Percentiles rank a stretch among this genome's conserved stretches.
Conservation (phyloP, 257 asterid species). For the Leptodermis oblonga region DNA sequence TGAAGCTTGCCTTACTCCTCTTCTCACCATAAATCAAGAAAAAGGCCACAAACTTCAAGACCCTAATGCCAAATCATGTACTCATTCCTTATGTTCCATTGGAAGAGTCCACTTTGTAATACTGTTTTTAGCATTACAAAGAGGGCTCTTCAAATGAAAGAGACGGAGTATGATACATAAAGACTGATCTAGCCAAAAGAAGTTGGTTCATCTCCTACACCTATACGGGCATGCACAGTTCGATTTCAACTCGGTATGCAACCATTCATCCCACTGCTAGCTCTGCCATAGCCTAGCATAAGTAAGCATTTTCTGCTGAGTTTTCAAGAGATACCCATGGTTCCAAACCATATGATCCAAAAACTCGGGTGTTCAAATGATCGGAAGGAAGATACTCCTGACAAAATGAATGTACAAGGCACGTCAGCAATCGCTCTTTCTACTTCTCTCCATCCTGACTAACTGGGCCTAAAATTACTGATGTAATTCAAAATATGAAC, state of each 20-base stretch:
- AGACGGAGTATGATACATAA: too few relatives aligned
- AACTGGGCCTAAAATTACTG: neutral
- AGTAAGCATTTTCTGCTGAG: slow-evolving; percentile 11
- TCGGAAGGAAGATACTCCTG: slow-evolving; percentile 26
- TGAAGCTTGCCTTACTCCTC: neutral
- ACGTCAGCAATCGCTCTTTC: neutral
- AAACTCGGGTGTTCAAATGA: slow-evolving; percentile 26
- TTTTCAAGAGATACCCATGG: slow-evolving; percentile 12
- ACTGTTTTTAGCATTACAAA: too few relatives aligned
- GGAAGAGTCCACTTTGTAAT: too few relatives aligned
- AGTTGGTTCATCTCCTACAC: slow-evolving; percentile 14
- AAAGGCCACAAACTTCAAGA: neutral
- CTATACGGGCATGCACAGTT: slow-evolving; percentile 14
- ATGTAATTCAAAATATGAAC: neutral
- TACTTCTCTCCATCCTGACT: neutral
- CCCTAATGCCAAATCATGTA: neutral
- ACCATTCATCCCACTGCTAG: slow-evolving; percentile 17
- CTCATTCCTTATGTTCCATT: too few relatives aligned
- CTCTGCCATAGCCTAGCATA: slow-evolving; percentile 23
- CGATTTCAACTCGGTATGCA: too few relatives aligned
- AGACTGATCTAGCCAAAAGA: neutral
- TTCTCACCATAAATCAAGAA: neutral
- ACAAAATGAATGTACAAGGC: slow-evolving; percentile 25
- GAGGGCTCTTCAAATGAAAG: too few relatives aligned
- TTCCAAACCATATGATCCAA: slow-evolving; percentile 20